Evolutionary conservation across 345 rosid species (phyloP).

Genomic region (Rhizophora mangle): DNA sequence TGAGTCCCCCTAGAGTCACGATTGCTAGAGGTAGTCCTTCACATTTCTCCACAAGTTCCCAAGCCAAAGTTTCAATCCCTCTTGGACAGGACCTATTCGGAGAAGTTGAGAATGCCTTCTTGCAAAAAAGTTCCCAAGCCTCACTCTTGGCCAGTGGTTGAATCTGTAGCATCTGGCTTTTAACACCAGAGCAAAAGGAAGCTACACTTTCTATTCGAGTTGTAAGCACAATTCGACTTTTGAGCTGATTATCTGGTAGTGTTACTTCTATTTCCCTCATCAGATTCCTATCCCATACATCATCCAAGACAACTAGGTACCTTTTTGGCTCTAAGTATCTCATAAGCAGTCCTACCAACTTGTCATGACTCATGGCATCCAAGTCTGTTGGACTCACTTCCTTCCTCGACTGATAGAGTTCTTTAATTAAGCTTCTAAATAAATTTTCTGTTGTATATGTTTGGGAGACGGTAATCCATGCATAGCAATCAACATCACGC

Average conservation of each 20-base stretch:
- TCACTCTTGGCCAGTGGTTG: slow-evolving; percentile 6
- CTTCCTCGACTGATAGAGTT: slow-evolving; percentile 25
- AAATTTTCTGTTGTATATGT: slow-evolving; percentile 35
- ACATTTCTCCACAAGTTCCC: slow-evolving; percentile 12
- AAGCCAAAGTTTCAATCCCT: slow-evolving; percentile 4
- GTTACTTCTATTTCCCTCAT: slow-evolving; percentile 3
- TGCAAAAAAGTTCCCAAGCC: slow-evolving; percentile 19
- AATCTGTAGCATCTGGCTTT: background rate
- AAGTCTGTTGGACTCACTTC: slow-evolving; percentile 20
- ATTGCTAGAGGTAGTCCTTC: slow-evolving; percentile 18
- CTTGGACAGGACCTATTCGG: background rate
- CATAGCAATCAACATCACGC: slow-evolving; percentile 28
- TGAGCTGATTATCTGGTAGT: slow-evolving; percentile 12
- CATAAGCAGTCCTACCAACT: slow-evolving; percentile 3
- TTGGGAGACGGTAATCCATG: slow-evolving; percentile 39
- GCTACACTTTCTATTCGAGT: slow-evolving; percentile 19
- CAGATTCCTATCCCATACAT: slow-evolving; percentile 12
- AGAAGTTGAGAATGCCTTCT: slow-evolving; percentile 12
- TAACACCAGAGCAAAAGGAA: background rate
- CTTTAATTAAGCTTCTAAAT: slow-evolving; percentile 36
- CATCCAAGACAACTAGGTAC: background rate
- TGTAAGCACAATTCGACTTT: slow-evolving; percentile 22
- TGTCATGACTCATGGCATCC: background rate
- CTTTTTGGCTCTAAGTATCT: slow-evolving; percentile 5
- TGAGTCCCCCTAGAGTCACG: slow-evolving; percentile 16